These are phyloP conservation scores for Apium graveolens DNA, from an alignment of 129 eudicot genomes.

Conservation along the genomic window DNA sequence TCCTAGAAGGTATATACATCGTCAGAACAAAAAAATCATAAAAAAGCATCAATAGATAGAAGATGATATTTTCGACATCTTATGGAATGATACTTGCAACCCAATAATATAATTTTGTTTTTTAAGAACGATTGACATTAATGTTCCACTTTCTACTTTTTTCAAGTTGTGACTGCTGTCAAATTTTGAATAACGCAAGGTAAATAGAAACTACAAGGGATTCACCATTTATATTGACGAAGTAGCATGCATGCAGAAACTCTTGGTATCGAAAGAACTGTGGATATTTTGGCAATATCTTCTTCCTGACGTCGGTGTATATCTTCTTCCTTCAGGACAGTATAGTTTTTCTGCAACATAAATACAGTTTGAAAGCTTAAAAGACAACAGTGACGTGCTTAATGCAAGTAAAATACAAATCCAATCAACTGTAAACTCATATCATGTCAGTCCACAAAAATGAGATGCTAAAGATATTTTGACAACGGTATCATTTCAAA, in stretches of 20 bases:
- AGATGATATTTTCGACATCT: neutral
- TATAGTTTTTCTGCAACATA: conserved; percentile 59
- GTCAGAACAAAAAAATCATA: neutral
- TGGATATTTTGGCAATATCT: conserved; percentile 49
- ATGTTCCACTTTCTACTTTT: neutral
- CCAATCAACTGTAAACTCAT: too few relatives aligned
- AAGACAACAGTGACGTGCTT: neutral
- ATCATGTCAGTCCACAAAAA: neutral
- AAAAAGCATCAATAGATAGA: neutral
- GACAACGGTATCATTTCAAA: neutral
- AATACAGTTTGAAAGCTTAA: neutral
- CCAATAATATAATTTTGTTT: neutral
- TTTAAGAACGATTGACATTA: neutral
- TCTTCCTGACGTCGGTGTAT: conserved; percentile 75
- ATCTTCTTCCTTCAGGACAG: conserved; percentile 71
- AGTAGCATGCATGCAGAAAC: conserved; percentile 67
- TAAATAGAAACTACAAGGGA: neutral
- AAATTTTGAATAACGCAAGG: neutral
- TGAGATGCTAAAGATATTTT: neutral
- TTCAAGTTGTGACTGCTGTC: neutral
- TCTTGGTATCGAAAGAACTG: conserved; percentile 69
- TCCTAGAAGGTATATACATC: neutral
- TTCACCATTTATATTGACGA: conserved; percentile 73
- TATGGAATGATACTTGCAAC: neutral
- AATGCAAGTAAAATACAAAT: neutral